A percentile compares a stretch with the other conserved stretches of the same genome.
These are phyloP conservation scores for Microdochium trichocladiopsis DNA, from an alignment of 2,329 filamentous ascomycete genomes.

Conservation along the genomic window DNA sequence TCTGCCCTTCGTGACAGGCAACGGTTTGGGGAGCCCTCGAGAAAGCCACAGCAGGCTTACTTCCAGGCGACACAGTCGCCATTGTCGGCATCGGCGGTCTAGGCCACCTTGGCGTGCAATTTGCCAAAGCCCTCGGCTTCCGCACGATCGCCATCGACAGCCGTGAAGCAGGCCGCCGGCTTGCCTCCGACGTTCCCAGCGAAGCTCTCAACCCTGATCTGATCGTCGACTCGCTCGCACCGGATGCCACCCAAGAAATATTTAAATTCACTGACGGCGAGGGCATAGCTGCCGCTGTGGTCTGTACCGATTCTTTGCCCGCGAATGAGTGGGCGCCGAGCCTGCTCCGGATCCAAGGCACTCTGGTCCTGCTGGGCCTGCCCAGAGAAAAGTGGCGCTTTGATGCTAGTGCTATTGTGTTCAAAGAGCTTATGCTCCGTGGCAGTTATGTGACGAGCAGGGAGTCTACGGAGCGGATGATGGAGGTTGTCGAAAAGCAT, in stretches of 20 bases:
- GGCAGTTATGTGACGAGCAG: constrained; percentile 23
- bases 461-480: constrained; percentile 20
- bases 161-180: constrained; percentile 15
- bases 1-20: constrained; percentile 8
- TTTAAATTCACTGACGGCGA: constrained; percentile 19
- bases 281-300: constrained; percentile 20
- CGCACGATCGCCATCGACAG: constrained; percentile 27
- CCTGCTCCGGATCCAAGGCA: constrained; percentile 19
- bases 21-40: constrained; percentile 25
- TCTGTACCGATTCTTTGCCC: constrained; percentile 21
- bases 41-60: constrained; percentile 15
- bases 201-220: constrained; percentile 14
- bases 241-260: constrained; percentile 11
- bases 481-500: constrained; percentile 16
- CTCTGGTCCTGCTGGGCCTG: constrained; percentile 19
- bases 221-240: constrained; percentile 15
- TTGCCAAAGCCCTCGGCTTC: constrained; percentile 25
- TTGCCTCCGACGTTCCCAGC: constrained; percentile 17
- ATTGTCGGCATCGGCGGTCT: constrained; percentile 27
- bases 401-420: constrained; percentile 19
- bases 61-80: constrained; percentile 15
- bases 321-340: constrained; percentile 21
- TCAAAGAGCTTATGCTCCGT: constrained; percentile 19
- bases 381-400: constrained; percentile 23
- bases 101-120: constrained; percentile 26